A percentile compares a stretch with the other conserved stretches of the same genome.
These are phyloP conservation scores for Chenopodium album DNA, from an alignment of 148 eudicot genomes.

Conservation along the genomic window DNA sequence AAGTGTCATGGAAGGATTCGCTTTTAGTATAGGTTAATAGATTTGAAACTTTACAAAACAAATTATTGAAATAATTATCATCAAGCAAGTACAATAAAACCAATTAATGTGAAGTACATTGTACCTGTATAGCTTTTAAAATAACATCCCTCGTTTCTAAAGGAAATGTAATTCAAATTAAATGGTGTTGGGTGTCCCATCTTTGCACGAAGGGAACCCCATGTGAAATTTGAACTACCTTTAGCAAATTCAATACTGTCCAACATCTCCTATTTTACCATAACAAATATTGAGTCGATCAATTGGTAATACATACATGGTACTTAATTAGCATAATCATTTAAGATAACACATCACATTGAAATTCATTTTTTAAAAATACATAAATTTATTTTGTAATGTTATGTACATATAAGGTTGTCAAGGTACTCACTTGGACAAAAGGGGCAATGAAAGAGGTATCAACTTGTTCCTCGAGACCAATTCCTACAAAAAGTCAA, in stretches of 20 bases:
- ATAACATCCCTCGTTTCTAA: constrained; percentile 74
- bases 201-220: constrained; percentile 78
- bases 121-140: neutral
- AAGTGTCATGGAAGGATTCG: too few relatives aligned
- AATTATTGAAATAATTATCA: neutral
- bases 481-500: constrained; percentile 39
- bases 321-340: too few relatives aligned
- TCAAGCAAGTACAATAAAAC: neutral
- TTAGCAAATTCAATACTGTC: constrained; percentile 85
- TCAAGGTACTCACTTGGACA: constrained; percentile 43
- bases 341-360: too few relatives aligned
- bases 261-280: constrained; percentile 21
- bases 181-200: constrained; percentile 81
- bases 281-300: neutral
- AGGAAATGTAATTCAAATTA: constrained; percentile 61
- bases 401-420: neutral
- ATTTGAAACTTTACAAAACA: neutral
- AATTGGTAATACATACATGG: neutral
- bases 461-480: constrained; percentile 40
- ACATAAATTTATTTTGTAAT: neutral
- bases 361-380: too few relatives aligned
- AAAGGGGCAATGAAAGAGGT: constrained; percentile 43
- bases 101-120: too few relatives aligned
- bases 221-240: constrained; percentile 55
- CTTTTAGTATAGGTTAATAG: too few relatives aligned